Percentiles rank a stretch among this genome's conserved stretches.
Evolutionary conservation across 2,329 filamentous ascomycete species (phyloP).

Genomic region (Neurospora crassa): DNA sequence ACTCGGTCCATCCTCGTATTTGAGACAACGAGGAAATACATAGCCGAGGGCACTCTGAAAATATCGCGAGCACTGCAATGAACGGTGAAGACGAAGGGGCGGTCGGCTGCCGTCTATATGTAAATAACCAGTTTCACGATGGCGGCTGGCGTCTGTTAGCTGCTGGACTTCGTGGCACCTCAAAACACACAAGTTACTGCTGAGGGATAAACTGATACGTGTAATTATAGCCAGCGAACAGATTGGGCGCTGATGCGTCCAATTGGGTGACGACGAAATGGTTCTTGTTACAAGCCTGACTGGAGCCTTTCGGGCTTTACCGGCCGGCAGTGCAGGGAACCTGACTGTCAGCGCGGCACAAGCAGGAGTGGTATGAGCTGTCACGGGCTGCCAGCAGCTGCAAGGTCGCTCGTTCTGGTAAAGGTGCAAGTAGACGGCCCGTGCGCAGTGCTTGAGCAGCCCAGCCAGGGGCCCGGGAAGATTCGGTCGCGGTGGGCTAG

Average conservation of each 20-base stretch:
- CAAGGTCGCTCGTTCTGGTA: conserved; percentile 5
- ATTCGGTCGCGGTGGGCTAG: conserved; percentile 31
- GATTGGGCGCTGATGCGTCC: background rate
- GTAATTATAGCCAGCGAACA: background rate
- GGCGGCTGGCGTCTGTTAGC: background rate
- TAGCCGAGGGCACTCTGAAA: background rate
- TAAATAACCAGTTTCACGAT: background rate
- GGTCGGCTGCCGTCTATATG: background rate
- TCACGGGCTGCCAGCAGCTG: background rate
- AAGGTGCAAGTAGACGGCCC: conserved; percentile 9
- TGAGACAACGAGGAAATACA: background rate
- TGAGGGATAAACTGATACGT: conserved; percentile 1
- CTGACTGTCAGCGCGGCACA: conserved; percentile 10
- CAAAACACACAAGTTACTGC: background rate
- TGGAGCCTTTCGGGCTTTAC: conserved; percentile 17
- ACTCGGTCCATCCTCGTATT: background rate
- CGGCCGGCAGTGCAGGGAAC: conserved; percentile 18
- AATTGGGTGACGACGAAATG: background rate
- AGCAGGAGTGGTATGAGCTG: conserved; percentile 4
- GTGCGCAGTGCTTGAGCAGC: conserved; percentile 16
- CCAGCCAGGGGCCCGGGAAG: conserved; percentile 32
- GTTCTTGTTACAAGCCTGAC: background rate
- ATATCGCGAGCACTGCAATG: background rate
- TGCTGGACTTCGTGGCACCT: background rate
- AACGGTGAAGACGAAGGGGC: background rate